Evolutionary conservation across 169 alveolate genomes (phyloP).

Genomic region (Plasmodium relictum): DNA sequence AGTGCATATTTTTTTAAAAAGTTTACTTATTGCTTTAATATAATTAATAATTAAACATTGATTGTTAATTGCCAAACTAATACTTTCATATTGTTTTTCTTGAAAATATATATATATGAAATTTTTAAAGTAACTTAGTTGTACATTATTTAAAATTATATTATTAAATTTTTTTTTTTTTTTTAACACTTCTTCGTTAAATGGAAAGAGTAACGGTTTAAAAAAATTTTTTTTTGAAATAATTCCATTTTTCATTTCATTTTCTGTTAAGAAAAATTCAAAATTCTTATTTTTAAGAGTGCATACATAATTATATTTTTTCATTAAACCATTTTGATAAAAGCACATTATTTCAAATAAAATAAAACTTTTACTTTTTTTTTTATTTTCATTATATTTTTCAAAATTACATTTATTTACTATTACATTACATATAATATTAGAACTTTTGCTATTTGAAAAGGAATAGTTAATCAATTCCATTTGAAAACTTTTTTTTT

Average conservation of each 20-base stretch:
- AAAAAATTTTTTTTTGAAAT: constrained; percentile 29
- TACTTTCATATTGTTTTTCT: constrained; percentile 58
- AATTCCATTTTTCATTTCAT: constrained; percentile 24
- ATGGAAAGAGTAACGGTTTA: constrained; percentile 55
- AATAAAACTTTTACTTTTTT: constrained; percentile 12
- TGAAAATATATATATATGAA: constrained; percentile 43
- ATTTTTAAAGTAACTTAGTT: constrained; percentile 32
- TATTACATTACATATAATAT: constrained; percentile 11
- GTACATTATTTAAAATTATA: constrained; percentile 17
- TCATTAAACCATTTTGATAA: constrained; percentile 26
- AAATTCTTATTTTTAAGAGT: constrained; percentile 29
- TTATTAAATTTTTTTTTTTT: constrained; percentile 17
- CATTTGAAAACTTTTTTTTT: background rate
- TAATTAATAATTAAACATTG: constrained; percentile 39
- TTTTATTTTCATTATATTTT: constrained; percentile 25
- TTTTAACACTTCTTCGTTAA: constrained; percentile 68
- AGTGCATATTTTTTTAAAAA: constrained; percentile 10
- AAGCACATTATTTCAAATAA: constrained; percentile 53
- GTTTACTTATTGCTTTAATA: constrained; percentile 41
- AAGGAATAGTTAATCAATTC: background rate
- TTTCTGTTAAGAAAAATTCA: constrained; percentile 43
- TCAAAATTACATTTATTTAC: constrained; percentile 56
- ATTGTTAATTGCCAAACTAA: constrained; percentile 30
- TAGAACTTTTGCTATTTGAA: constrained; percentile 16
- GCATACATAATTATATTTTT: constrained; percentile 48